A percentile compares a stretch with the other conserved stretches of the same genome.
Conservation (phyloP, 495 filamentous ascomycete species). For the Symbiotaphrina buchneri region DNA sequence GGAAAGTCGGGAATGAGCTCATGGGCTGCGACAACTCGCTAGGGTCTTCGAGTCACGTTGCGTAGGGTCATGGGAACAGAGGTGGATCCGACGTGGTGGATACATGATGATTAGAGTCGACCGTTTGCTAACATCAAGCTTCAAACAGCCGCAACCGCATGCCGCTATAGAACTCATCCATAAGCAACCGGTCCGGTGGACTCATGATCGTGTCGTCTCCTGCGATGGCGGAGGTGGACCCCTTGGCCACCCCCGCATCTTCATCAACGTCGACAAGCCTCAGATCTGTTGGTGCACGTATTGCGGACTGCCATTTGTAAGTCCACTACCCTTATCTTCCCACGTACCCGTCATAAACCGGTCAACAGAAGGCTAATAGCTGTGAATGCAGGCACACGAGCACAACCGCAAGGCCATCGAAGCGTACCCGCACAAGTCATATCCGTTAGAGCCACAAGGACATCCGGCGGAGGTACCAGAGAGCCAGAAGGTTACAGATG, state of each 20-base stretch:
- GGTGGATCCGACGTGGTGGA: too few species aligned
- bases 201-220: slow-evolving; percentile 51
- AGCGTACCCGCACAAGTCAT: slow-evolving; percentile 54
- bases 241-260: slow-evolving; percentile 76
- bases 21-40: too few species aligned
- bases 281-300: slow-evolving; percentile 79
- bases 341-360: not conserved
- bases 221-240: slow-evolving; percentile 93
- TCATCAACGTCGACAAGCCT: slow-evolving; percentile 95
- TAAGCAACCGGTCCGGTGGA: slow-evolving; percentile 85
- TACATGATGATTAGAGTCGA: too few species aligned
- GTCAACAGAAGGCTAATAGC: not conserved
- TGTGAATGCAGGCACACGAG: slow-evolving; percentile 45
- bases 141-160: slow-evolving; percentile 51
- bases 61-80: too few species aligned
- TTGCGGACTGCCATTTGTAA: slow-evolving; percentile 86
- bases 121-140: slow-evolving; percentile 4
- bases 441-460: slow-evolving; percentile 33
- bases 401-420: slow-evolving; percentile 64
- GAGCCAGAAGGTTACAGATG: slow-evolving; percentile 13
- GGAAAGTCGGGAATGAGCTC: not conserved
- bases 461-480: slow-evolving; percentile 13
- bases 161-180: slow-evolving; percentile 93
- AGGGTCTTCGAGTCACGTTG: too few species aligned
- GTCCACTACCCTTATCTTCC: slow-evolving; percentile 13